A percentile compares a stretch with the other conserved stretches of the same genome.
Conservation (phyloP, 257 asterid species). For the Osmanthus fragrans region DNA sequence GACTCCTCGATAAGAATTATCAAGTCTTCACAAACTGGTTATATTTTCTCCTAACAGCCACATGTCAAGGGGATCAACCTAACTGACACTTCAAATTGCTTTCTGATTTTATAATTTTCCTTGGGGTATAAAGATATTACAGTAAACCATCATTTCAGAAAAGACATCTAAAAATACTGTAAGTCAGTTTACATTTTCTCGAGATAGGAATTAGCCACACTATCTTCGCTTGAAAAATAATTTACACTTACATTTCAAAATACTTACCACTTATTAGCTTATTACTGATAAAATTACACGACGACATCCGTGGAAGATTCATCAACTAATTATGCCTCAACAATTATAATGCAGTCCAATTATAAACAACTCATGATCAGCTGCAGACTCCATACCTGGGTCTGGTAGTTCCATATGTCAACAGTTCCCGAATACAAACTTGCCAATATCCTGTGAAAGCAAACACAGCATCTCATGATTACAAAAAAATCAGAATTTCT, state of each 20-base stretch:
- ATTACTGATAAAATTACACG: neutral
- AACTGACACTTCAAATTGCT: neutral
- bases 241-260: constrained; percentile 3
- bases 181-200: neutral
- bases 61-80: neutral
- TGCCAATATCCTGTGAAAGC: constrained; percentile 68
- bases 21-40: neutral
- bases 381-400: constrained; percentile 56
- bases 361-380: constrained; percentile 7
- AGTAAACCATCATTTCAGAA: neutral
- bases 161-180: constrained; percentile 6
- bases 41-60: neutral
- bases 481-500: neutral
- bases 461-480: constrained; percentile 21
- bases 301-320: constrained; percentile 3
- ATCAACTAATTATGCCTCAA: constrained; percentile 9
- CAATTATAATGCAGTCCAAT: constrained; percentile 2
- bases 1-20: neutral
- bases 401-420: constrained; percentile 90
- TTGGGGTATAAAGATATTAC: neutral
- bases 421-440: constrained; percentile 89
- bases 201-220: neutral
- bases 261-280: neutral
- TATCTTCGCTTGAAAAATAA: constrained; percentile 10
- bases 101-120: neutral